Evolutionary conservation across 257 asterid species (phyloP).

Genomic region (Vinca minor): DNA sequence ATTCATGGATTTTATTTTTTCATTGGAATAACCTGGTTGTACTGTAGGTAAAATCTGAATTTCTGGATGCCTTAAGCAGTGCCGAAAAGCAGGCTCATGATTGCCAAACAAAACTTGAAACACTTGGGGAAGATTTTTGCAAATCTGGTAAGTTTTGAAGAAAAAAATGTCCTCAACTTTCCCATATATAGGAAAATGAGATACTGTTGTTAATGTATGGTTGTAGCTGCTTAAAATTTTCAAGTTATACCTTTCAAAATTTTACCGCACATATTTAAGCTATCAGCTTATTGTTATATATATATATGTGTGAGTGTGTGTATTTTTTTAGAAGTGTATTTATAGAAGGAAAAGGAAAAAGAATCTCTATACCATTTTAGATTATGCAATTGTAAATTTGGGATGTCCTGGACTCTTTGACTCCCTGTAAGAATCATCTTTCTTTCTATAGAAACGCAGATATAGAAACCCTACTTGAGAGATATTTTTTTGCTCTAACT

Average conservation of each 20-base stretch:
- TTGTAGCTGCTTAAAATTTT: neutral
- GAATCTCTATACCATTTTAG: neutral
- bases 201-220: neutral
- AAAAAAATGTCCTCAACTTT: neutral
- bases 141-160: slow-evolving; percentile 54
- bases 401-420: neutral
- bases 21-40: slow-evolving; percentile 16
- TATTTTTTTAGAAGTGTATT: neutral
- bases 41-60: slow-evolving; percentile 80
- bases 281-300: neutral
- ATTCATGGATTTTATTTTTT: slow-evolving; percentile 2
- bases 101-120: slow-evolving; percentile 55
- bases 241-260: neutral
- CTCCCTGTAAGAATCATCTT: neutral
- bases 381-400: neutral
- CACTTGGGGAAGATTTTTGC: slow-evolving; percentile 42
- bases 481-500: neutral
- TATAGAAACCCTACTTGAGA: neutral
- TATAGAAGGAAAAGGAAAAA: neutral
- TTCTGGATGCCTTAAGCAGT: slow-evolving; percentile 82
- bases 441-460: neutral
- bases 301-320: too few relatives aligned
- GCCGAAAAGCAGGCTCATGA: slow-evolving; percentile 88
- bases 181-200: neutral
- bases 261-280: neutral